Percentiles rank a stretch among this genome's conserved stretches.
phyloP scores from a whole-genome alignment of 2,329 filamentous ascomycete genomes.

The Lachnellula hyalina region DNA sequence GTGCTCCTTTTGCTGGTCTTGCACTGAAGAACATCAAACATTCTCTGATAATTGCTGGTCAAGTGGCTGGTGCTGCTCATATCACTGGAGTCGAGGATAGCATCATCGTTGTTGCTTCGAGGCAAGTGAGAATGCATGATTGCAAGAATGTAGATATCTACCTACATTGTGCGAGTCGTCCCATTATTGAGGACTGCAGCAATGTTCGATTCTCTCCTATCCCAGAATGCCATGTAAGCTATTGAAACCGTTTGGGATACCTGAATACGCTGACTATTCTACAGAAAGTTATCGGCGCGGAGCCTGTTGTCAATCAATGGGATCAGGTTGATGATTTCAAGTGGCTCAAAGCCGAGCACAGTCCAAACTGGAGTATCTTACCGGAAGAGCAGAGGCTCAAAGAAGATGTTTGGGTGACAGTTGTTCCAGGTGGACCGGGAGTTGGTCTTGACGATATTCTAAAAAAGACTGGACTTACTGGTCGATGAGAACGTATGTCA shows the following conservation, averaged over 20 bases:
- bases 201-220: conserved; percentile 74
- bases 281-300: conserved; percentile 24
- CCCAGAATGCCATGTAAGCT: conserved; percentile 62
- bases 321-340: conserved; percentile 95
- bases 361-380: conserved; percentile 80
- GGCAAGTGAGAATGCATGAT: conserved; percentile 92
- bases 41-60: conserved; percentile 72
- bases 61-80: conserved; percentile 75
- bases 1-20: conserved; percentile 64
- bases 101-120: conserved; percentile 70
- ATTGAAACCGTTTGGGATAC: neutral
- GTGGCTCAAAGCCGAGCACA: conserved; percentile 82
- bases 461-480: conserved; percentile 39
- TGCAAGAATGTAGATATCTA: conserved; percentile 79
- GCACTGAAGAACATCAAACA: conserved; percentile 63
- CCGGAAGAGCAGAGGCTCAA: conserved; percentile 52
- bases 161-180: conserved; percentile 72
- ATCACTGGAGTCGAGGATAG: conserved; percentile 70
- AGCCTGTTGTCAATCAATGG: conserved; percentile 62
- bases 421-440: conserved; percentile 59
- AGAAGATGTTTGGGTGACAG: conserved; percentile 62
- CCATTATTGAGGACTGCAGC: conserved; percentile 88
- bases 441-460: conserved; percentile 62
- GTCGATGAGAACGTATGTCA: conserved; percentile 1
- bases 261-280: conserved; percentile 6